Evolutionary conservation across 768 basidiomycete genomes (phyloP).

Genomic region (Omphalotus guepiniiformis): DNA sequence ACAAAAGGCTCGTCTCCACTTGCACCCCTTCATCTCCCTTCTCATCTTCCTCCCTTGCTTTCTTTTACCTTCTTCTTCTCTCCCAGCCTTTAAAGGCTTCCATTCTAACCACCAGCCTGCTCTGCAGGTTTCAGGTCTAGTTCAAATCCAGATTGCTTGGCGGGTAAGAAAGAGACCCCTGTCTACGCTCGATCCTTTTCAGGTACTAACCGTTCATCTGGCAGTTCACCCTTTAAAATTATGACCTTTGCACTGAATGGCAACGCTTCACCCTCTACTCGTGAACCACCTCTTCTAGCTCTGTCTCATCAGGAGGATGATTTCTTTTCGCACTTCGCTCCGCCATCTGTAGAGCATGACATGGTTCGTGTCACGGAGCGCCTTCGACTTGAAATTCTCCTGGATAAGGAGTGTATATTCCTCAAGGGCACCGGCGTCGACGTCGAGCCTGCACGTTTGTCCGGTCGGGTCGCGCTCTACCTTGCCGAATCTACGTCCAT

Average conservation of each 20-base stretch:
- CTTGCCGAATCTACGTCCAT: constrained; percentile 80
- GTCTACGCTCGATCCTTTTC: not conserved
- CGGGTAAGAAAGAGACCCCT: too few relatives aligned
- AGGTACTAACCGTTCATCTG: not conserved
- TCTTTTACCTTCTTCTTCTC: not conserved
- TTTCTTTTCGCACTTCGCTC: not conserved
- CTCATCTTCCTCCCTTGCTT: not conserved
- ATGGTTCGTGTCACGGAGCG: constrained; percentile 43
- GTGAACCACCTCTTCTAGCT: constrained; percentile 5
- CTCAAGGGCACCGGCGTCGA: constrained; percentile 81
- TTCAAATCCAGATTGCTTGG: too few relatives aligned
- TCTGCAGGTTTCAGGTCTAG: too few relatives aligned
- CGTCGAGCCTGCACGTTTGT: constrained; percentile 76
- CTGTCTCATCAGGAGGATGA: constrained; percentile 4
- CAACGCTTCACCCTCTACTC: not conserved
- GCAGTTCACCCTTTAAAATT: not conserved
- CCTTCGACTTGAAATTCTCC: constrained; percentile 68
- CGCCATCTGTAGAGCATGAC: constrained; percentile 20
- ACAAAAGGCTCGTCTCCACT: not conserved
- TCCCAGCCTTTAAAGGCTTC: not conserved
- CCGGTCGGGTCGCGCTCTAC: constrained; percentile 76
- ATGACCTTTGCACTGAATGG: constrained; percentile 8
- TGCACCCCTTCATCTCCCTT: not conserved
- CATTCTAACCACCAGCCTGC: not conserved
- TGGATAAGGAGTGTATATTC: constrained; percentile 64